A percentile compares a stretch with the other conserved stretches of the same genome.
Conservation (phyloP, 805 yeast genomes). For the Gaillardinia entomophila region DNA sequence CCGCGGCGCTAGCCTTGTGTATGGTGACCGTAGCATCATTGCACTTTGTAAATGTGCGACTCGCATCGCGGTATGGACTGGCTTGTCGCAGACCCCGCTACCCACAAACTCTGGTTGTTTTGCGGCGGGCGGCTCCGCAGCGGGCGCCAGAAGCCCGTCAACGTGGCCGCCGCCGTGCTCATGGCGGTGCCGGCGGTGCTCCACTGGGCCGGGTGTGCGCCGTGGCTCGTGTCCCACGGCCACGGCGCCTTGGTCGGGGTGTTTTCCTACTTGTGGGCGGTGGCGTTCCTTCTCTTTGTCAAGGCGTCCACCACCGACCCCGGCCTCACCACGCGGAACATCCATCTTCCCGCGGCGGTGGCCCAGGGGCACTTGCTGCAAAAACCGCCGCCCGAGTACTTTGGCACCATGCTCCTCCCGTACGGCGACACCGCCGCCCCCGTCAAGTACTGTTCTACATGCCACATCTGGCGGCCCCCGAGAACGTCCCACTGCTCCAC, state of each 20-base stretch:
- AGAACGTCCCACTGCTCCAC: slow-evolving; percentile 61
- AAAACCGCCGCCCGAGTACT: slow-evolving; percentile 46
- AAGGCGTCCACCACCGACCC: slow-evolving; percentile 61
- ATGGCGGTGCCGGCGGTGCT: slow-evolving; percentile 45
- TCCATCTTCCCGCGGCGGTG: slow-evolving; percentile 41
- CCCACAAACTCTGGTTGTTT: slow-evolving; percentile 26
- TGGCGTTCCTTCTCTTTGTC: slow-evolving; percentile 43
- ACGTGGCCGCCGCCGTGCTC: slow-evolving; percentile 25
- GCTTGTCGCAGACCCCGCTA: slow-evolving; percentile 19
- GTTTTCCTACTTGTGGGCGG: slow-evolving; percentile 53
- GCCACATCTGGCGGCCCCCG: slow-evolving; percentile 66
- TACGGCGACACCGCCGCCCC: slow-evolving; percentile 22
- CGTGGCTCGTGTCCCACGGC: slow-evolving; percentile 52
- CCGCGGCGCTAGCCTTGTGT: background rate
- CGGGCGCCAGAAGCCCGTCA: slow-evolving; percentile 35
- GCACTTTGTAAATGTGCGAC: too few relatives aligned
- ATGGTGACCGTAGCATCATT: background rate
- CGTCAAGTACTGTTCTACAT: slow-evolving; percentile 51
- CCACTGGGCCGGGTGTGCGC: slow-evolving; percentile 41
- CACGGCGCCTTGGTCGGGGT: slow-evolving; percentile 53
- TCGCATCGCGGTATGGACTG: too few relatives aligned
- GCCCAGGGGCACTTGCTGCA: slow-evolving; percentile 1
- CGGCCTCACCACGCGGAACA: slow-evolving; percentile 62
- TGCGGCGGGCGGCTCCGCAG: slow-evolving; percentile 62
- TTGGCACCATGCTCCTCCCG: slow-evolving; percentile 17